Evolutionary conservation across 257 asterid genomes (phyloP).

Genomic region (Paraleonurus japonicus): DNA sequence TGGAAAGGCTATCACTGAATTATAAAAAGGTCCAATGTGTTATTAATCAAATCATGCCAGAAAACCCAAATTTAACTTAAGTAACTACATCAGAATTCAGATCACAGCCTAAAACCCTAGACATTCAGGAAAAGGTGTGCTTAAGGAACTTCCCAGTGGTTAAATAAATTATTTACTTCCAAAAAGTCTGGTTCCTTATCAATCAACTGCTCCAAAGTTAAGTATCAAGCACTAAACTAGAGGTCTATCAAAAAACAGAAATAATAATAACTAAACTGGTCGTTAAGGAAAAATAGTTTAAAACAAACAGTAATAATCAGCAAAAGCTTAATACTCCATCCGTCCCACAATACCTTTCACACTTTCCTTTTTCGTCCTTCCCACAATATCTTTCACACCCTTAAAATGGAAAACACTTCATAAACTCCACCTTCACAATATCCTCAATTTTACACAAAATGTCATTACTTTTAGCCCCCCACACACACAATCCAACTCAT

Average conservation of each 20-base stretch:
- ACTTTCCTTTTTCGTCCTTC: no score
- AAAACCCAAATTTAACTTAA: not conserved
- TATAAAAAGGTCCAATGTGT: not conserved
- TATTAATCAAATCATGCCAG: not conserved
- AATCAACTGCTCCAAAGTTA: slow-evolving; percentile 7
- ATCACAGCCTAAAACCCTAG: not conserved
- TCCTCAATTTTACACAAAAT: no score
- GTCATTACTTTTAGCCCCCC: no score
- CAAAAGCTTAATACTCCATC: slow-evolving; percentile 12
- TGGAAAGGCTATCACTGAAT: slow-evolving; percentile 4
- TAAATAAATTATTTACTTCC: not conserved
- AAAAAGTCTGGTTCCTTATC: not conserved
- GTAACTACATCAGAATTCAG: not conserved
- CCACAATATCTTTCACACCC: no score
- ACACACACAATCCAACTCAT: no score
- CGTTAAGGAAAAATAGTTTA: not conserved
- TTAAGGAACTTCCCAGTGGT: not conserved
- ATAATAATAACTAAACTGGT: not conserved
- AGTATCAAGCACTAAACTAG: slow-evolving; percentile 10
- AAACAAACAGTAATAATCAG: not conserved
- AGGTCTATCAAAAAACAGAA: not conserved
- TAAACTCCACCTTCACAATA: no score
- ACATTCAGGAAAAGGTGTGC: not conserved
- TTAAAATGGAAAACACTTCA: no score
- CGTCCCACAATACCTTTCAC: no score